A percentile compares a stretch with the other conserved stretches of the same genome.
These are phyloP conservation scores for Lippia alba DNA, from an alignment of 305 asterid species.

Conservation along the genomic window DNA sequence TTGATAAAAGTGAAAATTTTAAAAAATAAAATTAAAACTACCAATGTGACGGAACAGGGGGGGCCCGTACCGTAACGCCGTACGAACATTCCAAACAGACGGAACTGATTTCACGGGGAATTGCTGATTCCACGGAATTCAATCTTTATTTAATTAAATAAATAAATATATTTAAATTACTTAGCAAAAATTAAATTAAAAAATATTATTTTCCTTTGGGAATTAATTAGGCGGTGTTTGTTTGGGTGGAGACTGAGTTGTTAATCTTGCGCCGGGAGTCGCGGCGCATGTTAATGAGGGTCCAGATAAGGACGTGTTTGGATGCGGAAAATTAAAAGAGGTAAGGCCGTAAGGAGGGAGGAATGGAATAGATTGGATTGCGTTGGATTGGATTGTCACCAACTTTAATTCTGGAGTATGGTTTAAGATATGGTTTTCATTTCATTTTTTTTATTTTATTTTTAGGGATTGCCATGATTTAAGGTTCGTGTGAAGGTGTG, in stretches of 20 bases:
- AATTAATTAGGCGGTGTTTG: slow-evolving; percentile 3
- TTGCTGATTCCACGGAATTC: slow-evolving; percentile 52
- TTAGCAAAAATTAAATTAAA: not conserved
- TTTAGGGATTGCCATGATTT: not conserved
- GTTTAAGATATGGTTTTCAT: slow-evolving; percentile 33
- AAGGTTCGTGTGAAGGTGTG: slow-evolving; percentile 16
- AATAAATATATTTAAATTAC: not conserved
- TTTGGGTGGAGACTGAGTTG: slow-evolving; percentile 40
- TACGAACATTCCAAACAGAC: slow-evolving; percentile 48
- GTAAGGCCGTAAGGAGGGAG: no score
- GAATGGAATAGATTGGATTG: no score
- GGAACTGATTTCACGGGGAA: slow-evolving; percentile 52
- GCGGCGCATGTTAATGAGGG: slow-evolving; percentile 59
- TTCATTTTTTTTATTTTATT: not conserved
- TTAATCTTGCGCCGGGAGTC: slow-evolving; percentile 50
- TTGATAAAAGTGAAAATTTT: not conserved
- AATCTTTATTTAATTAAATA: not conserved
- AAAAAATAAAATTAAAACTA: not conserved
- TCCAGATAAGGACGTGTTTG: slow-evolving; percentile 24
- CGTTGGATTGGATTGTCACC: not conserved
- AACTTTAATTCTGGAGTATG: slow-evolving; percentile 33
- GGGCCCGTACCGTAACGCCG: slow-evolving; percentile 44
- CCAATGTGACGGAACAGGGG: not conserved
- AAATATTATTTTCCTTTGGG: not conserved
- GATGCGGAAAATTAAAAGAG: not conserved